phyloP scores from a whole-genome alignment of 75 land plant species.

The Selaginella tamariscina region DNA sequence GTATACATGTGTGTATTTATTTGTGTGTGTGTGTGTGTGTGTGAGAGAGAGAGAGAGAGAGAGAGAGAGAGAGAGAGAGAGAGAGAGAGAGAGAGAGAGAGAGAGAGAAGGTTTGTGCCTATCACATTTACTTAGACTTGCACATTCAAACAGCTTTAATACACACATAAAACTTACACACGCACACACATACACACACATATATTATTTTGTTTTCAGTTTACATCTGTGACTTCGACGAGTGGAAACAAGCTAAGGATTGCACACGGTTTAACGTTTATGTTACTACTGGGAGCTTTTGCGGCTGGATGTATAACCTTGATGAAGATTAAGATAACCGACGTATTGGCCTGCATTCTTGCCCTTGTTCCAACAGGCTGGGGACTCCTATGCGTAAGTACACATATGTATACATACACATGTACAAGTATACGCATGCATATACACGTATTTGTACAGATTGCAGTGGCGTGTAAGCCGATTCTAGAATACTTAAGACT shows the following conservation, averaged over 20 bases:
- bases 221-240: background rate
- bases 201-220: background rate
- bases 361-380: background rate
- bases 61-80: too few relatives aligned
- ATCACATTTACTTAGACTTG: too few relatives aligned
- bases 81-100: too few relatives aligned
- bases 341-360: background rate
- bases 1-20: too few relatives aligned
- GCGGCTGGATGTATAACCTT: background rate
- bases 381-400: background rate
- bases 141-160: too few relatives aligned
- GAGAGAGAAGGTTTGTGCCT: too few relatives aligned
- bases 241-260: background rate
- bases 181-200: too few relatives aligned
- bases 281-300: background rate
- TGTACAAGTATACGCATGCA: too few relatives aligned
- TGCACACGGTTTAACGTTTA: background rate
- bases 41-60: too few relatives aligned
- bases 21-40: too few relatives aligned
- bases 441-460: background rate
- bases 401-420: too few relatives aligned
- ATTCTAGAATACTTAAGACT: background rate
- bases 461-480: background rate
- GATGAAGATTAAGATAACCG: background rate
- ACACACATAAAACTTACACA: background rate